Evolutionary conservation across 1,284 basidiomycete species (phyloP), one percentile per base, ranked within the genome.

Genomic region (Pseudozyma sp.): DNA sequence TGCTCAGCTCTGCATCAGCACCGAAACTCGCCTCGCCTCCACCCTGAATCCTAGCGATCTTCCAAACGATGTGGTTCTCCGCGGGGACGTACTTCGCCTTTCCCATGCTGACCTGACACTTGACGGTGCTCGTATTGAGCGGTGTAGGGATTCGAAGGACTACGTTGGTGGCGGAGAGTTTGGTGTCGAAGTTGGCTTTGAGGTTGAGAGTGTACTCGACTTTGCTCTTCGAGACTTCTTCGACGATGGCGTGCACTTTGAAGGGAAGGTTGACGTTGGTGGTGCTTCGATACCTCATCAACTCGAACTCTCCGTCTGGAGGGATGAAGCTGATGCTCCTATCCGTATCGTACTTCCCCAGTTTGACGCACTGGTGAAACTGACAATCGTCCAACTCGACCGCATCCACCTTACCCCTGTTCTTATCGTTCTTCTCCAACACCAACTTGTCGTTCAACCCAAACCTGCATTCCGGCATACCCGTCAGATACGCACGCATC

Each of bases 401-500:
- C 9, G 74, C 75, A 8, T 68, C 72, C 7, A 74, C 72, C 34
- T 70, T 75, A 50, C 68, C 68, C 24, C 53, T n/a, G 37, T 73
- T 77, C 70, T 64, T 67, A 48, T 74, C 70, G 46, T 69, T 90
- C 87, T 94, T 94, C 86, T 97, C 95, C 59, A 98, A 91, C 19
- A 98, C 94, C 33, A 99, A 89, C 85, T 98, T 98, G 87, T 98
- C 95, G 81, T 99, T 99, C 70, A 99, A 87, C 3, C 97, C 97
- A 77, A 99, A 98, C 85, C 97, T 96, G 88, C 95, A 98, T 81
- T 97, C 94, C 0, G 96, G 94, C 54, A 94, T 94, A 16, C 97
- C 97, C 29, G 93, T 91, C 24, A 99, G 87, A 85, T 98, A 98
- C 9, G 97, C 97, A 11, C 97, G 90, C 96, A 99, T 98, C 78